Conservation (phyloP, 1,284 basidiomycete species). For the Fomitopsis palustris region DNA sequence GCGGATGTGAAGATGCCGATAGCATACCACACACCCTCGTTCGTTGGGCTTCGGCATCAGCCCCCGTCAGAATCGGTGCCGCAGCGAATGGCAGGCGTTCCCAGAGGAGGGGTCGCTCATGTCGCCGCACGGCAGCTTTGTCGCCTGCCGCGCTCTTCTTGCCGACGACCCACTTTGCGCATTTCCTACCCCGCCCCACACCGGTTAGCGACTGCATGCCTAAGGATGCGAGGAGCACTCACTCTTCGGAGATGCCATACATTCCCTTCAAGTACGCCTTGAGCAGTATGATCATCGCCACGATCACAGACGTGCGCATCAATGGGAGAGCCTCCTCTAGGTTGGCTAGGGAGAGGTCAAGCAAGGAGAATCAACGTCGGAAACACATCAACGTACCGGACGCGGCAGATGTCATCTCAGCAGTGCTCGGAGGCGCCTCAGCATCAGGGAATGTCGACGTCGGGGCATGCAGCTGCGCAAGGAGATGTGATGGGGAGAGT, state of each 20-base stretch:
- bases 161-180: conserved; percentile 75
- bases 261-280: conserved; percentile 79
- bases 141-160: conserved; percentile 88
- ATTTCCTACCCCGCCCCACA: conserved; percentile 59
- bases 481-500: conserved; percentile 64
- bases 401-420: not conserved
- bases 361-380: not conserved
- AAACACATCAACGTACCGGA: not conserved
- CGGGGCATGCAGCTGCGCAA: conserved; percentile 52
- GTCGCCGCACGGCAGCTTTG: conserved; percentile 63
- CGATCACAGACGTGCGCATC: conserved; percentile 66
- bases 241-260: conserved; percentile 89
- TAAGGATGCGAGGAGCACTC: conserved; percentile 26
- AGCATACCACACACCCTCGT: conserved; percentile 41
- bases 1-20: not conserved
- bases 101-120: conserved; percentile 66
- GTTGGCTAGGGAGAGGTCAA: not conserved
- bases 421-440: not conserved
- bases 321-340: conserved; percentile 37
- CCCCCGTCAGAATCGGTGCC: conserved; percentile 50
- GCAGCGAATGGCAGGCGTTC: conserved; percentile 66
- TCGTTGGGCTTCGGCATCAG: conserved; percentile 58
- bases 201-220: not conserved
- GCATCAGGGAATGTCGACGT: not conserved
- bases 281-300: conserved; percentile 79